Base-by-base conservation (phyloP, 2,329 filamentous ascomycete genomes). In the Sporothrix sp. region DNA sequence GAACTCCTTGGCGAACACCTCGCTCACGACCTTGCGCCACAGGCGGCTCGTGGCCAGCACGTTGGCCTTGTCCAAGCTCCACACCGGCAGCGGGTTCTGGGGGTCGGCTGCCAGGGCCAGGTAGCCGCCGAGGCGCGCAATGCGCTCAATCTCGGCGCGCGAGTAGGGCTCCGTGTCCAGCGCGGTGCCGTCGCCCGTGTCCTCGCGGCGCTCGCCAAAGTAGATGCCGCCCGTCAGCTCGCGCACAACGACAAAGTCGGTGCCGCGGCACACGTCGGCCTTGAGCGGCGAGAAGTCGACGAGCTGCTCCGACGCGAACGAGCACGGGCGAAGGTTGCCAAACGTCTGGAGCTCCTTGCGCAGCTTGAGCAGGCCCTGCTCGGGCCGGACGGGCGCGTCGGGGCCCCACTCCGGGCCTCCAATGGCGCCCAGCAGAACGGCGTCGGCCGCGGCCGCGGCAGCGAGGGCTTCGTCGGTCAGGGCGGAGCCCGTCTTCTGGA, bases 341-440 rank as follows among this genome's bases (percentile, higher is more conserved):
- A 94, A 97, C 51, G 91, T 88, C 63, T 79, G 78, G 76, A 97
- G 86, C 70, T 96, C 87, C 71, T 94, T 96, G 71, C 91, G 88
- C 49, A 97, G 85, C 59, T 75, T 79, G 55, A 97, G 83, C 61
- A 97, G 82, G 55, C 91, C 91, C 71, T 96, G 87, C 68, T 97
- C 91, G 1, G 91, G 91, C 39, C 90, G 87, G 56, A 96, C 84
- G 52, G 81, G 59, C 63, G 61, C 71, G 58, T 87, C 87, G 28
- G 88, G 93, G 55, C 90, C 90, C 88, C 90, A 97, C 87, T 96
- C 68, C 13, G 93, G 91, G n/a, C 91, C 91, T 59, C 91, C 91
- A 62, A 97, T 94, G 59, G 91, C 88, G 59, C 90, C 91, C 50
- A 97, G 82, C 53, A 97, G 82, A 54, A 97, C 85, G 35, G 90